These are phyloP conservation scores for Glycyrrhiza uralensis DNA, from an alignment of 306 rosid genomes.

Conservation along the genomic window DNA sequence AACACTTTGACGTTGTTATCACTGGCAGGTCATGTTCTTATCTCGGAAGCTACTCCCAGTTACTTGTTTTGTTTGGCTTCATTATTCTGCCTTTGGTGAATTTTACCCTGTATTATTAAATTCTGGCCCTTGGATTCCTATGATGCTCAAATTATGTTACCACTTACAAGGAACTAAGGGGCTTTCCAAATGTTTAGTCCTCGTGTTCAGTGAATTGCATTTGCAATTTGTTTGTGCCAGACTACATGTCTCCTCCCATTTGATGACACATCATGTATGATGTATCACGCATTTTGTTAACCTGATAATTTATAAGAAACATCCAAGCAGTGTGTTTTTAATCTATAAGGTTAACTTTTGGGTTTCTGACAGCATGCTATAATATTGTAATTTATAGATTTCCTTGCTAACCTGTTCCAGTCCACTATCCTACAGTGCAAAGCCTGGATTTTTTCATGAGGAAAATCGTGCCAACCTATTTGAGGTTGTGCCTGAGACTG, in stretches of 20 bases:
- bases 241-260: background rate
- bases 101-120: background rate
- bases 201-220: constrained; percentile 16
- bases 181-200: background rate
- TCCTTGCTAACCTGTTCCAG: constrained; percentile 30
- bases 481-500: constrained; percentile 87
- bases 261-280: background rate
- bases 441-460: constrained; percentile 93
- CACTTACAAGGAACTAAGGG: background rate
- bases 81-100: constrained; percentile 3
- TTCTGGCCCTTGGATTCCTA: background rate
- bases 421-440: constrained; percentile 60
- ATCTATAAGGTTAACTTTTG: background rate
- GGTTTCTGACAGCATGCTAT: background rate
- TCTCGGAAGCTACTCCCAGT: background rate
- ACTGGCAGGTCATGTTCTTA: constrained; percentile 78
- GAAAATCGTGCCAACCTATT: constrained; percentile 85
- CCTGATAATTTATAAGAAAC: constrained; percentile 5
- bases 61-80: constrained; percentile 21
- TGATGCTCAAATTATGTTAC: background rate
- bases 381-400: constrained; percentile 1
- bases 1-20: constrained; percentile 85
- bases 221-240: constrained; percentile 12
- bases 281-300: constrained; percentile 3
- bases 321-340: constrained; percentile 14